These are phyloP conservation scores for Fusarium sp. DNA, from an alignment of 2,329 filamentous ascomycete species.

Conservation along the genomic window DNA sequence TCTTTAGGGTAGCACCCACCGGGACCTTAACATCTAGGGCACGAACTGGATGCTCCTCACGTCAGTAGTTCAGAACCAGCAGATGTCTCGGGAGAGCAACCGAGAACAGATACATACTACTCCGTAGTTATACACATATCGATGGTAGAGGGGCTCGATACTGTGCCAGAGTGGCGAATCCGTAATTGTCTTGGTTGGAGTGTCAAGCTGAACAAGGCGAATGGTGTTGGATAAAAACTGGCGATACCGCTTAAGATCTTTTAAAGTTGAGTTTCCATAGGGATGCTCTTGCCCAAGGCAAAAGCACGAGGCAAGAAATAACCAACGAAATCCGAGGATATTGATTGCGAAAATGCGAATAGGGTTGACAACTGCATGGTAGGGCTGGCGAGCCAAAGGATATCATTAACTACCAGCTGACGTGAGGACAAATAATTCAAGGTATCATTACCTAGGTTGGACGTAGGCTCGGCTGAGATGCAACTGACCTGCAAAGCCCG, in stretches of 20 bases:
- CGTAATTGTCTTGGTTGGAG: not conserved
- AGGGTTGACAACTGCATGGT: not conserved
- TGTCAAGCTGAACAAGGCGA: not conserved
- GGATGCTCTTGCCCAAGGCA: not conserved
- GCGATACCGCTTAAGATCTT: not conserved
- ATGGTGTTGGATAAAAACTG: not conserved
- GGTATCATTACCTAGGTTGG: not conserved
- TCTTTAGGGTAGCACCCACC: slow-evolving; percentile 29
- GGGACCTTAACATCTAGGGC: slow-evolving; percentile 8
- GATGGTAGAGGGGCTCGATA: not conserved
- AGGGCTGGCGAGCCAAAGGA: slow-evolving; percentile 15
- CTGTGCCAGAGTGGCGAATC: not conserved
- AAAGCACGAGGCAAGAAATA: not conserved
- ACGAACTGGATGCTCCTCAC: slow-evolving; percentile 12
- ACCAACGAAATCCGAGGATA: not conserved
- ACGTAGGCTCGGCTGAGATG: slow-evolving; percentile 12
- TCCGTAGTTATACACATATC: too few relatives aligned
- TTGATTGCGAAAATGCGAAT: not conserved
- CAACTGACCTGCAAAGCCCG: slow-evolving; percentile 8
- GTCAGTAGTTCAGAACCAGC: slow-evolving; percentile 10
- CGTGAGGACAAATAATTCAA: slow-evolving; percentile 29
- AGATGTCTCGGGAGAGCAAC: slow-evolving; percentile 32
- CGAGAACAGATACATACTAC: slow-evolving; percentile 18
- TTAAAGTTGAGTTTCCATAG: not conserved
- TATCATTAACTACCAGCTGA: slow-evolving; percentile 34